Conservation (phyloP, 1,139 yeast genomes). For the Yamadazyma epiphylla region DNA sequence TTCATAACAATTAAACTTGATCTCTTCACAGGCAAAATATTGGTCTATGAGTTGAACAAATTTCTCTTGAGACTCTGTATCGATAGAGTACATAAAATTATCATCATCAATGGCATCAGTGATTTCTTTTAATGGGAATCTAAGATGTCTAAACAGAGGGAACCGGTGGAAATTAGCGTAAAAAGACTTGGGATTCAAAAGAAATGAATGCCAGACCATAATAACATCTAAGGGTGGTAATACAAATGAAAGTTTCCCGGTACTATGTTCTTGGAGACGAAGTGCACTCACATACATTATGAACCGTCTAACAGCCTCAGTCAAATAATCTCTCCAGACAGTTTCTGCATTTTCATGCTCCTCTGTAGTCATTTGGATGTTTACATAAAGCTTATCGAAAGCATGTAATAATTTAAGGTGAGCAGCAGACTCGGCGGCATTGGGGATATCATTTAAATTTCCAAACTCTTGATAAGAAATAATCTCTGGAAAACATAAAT, state of each 20-base stretch:
- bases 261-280: neutral
- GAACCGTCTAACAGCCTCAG: conserved; percentile 3
- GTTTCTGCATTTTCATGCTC: neutral
- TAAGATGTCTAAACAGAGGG: neutral
- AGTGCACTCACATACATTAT: conserved; percentile 1
- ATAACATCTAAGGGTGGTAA: conserved; percentile 31
- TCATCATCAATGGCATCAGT: neutral
- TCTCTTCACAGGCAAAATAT: neutral
- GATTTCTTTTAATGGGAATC: neutral
- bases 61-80: neutral
- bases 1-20: neutral
- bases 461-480: no score
- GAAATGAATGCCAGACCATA: conserved; percentile 37
- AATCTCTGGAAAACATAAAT: no score
- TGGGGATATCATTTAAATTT: neutral
- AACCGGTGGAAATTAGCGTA: neutral
- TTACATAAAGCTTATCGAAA: neutral
- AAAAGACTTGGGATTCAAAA: conserved; percentile 10
- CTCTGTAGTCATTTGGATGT: neutral
- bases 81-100: neutral
- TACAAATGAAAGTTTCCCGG: neutral
- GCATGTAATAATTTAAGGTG: neutral
- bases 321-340: conserved; percentile 2
- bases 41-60: neutral
- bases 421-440: neutral